These are phyloP conservation scores for Ogataea methanolica DNA, from an alignment of 805 yeast species.

Conservation along the genomic window DNA sequence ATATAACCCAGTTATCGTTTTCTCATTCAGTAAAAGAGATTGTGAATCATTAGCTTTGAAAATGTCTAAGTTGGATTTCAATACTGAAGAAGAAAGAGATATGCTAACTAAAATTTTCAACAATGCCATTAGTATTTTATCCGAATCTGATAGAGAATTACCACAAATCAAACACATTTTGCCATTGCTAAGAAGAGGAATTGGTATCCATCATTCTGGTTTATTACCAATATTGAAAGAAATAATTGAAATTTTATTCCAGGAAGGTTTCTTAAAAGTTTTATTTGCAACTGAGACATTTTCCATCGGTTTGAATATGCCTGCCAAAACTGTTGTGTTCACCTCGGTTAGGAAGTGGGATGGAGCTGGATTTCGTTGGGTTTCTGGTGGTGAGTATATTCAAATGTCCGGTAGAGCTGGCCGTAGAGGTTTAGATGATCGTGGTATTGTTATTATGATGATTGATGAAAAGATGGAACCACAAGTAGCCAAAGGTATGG, in stretches of 20 bases:
- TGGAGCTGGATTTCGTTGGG: constrained; percentile 97
- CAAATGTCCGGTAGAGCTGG: constrained; percentile 67
- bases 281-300: constrained; percentile 97
- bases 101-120: constrained; percentile 84
- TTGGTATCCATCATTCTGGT: constrained; percentile 98
- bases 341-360: constrained; percentile 98
- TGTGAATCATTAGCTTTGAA: constrained; percentile 92
- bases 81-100: constrained; percentile 89
- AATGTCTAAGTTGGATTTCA: constrained; percentile 94
- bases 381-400: constrained; percentile 98
- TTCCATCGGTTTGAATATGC: constrained; percentile 98
- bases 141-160: constrained; percentile 85
- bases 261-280: constrained; percentile 92
- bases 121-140: constrained; percentile 82
- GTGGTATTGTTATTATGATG: constrained; percentile 99
- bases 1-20: constrained; percentile 96
- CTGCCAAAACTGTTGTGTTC: constrained; percentile 97
- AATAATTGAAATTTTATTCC: constrained; percentile 95
- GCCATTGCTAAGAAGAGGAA: constrained; percentile 89
- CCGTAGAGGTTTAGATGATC: constrained; percentile 90
- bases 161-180: constrained; percentile 92
- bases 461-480: constrained; percentile 99
- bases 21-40: constrained; percentile 95
- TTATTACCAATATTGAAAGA: constrained; percentile 83
- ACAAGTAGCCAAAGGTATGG: constrained; percentile 98